These are phyloP conservation scores for Phytomonas serpens DNA, from an alignment of 208 protist species.

Conservation along the genomic window DNA sequence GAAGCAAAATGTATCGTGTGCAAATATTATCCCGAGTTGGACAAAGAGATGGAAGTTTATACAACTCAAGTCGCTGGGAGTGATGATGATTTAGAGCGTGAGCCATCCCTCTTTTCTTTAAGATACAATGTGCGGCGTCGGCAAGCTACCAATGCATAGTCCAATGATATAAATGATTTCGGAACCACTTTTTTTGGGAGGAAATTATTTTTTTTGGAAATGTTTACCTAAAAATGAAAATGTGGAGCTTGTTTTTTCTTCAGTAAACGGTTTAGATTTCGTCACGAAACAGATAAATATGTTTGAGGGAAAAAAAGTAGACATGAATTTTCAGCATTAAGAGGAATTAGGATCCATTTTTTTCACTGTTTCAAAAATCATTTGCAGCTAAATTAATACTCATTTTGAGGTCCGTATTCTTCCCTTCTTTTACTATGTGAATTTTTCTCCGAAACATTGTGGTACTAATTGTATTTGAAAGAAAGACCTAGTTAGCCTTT, in stretches of 20 bases:
- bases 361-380: neutral
- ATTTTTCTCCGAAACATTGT: constrained; percentile 3
- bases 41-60: constrained; percentile 67
- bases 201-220: neutral
- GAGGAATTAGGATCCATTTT: neutral
- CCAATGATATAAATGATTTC: constrained; percentile 4
- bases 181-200: neutral
- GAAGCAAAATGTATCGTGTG: constrained; percentile 48
- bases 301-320: neutral
- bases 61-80: constrained; percentile 18
- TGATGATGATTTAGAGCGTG: constrained; percentile 40
- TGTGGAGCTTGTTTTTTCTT: too few species aligned
- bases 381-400: constrained; percentile 5
- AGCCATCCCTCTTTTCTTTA: constrained; percentile 85
- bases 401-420: constrained; percentile 8
- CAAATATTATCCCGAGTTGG: constrained; percentile 64
- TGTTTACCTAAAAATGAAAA: neutral
- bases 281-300: neutral
- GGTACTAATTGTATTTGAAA: constrained; percentile 4
- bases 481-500: neutral
- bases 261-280: neutral
- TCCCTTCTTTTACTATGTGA: constrained; percentile 19
- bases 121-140: constrained; percentile 64
- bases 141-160: constrained; percentile 25
- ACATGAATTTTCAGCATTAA: neutral